phyloP scores from a whole-genome alignment of 2,329 filamentous ascomycete genomes.

The Berkeleyomyces rouxiae region DNA sequence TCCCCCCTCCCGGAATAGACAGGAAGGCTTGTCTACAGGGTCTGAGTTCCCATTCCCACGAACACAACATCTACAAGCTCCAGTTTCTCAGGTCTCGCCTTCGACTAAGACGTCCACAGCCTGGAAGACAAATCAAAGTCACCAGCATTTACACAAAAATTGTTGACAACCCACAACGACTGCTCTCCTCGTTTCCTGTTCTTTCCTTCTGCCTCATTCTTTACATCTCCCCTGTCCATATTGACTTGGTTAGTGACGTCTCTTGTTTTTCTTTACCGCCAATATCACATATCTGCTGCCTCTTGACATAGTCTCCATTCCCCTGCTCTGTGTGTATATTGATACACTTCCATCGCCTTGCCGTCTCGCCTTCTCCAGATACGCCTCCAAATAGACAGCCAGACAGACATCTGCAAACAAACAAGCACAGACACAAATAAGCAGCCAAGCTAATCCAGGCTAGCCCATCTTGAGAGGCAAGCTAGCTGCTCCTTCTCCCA shows the following conservation, averaged over 20 bases:
- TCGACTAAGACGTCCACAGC: neutral
- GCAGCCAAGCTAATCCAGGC: neutral
- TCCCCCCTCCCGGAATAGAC: slow-evolving; percentile 2
- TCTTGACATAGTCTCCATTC: neutral
- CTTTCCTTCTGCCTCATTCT: neutral
- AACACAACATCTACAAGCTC: neutral
- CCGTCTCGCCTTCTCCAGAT: neutral
- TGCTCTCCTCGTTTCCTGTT: neutral
- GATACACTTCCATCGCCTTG: neutral
- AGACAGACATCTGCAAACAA: neutral
- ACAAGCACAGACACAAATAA: neutral
- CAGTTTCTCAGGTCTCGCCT: neutral
- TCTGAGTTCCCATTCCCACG: neutral
- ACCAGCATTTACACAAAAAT: neutral
- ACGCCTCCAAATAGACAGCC: neutral
- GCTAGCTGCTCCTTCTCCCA: neutral
- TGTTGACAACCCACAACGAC: neutral
- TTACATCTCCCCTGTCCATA: neutral
- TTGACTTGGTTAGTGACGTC: slow-evolving; percentile 1
- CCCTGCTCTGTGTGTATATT: neutral
- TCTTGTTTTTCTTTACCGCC: neutral
- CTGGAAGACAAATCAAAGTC: neutral
- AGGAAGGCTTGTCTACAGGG: neutral
- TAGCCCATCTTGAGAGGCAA: neutral
- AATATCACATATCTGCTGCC: neutral